Base-by-base conservation (phyloP, 1,284 basidiomycete genomes). In the Mycena citricolor region DNA sequence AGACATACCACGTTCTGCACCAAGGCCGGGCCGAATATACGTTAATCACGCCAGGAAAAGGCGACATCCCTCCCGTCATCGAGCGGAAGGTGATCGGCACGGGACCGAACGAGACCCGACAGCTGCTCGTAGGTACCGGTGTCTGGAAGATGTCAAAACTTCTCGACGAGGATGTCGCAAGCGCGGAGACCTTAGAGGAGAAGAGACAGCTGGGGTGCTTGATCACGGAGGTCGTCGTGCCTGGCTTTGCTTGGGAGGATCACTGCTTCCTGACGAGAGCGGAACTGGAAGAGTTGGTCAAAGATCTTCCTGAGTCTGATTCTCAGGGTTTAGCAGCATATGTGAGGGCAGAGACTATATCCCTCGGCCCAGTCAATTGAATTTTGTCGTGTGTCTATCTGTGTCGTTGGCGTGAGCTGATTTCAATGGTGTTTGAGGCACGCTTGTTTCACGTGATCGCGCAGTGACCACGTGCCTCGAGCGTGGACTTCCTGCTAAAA, bases 1-100 rank as follows among this genome's bases (percentile, higher is more conserved):
- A 76, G 72, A 76, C 70, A 4, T 71, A 73, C 59, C 73, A 76
- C 51, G 64, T 72, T 12, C 66, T 68, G 8, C 73, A 77, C 51
- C 66, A 71, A 42, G 74, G 73, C 2, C 67, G 73, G 8, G 68
- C 68, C 1, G 65, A 69, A 43, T 76, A 77, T 54, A 75, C 71
- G 3, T 62, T 77, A 29, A 70, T 76, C 25, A 50, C 52, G n/a
- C 57, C 61, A 4, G 45, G 55, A 29, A 13, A 17, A 11, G 35
- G 22, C 7, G 8, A 20, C 10, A 14, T 31, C 10, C 46, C 34
- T 13, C 14, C 17, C 22, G 31, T 47, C 5, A n/a, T n/a, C n/a
- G 45, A 47, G 17, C 39, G 31, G 20, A 20, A 20, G 17, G 19
- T 43, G 11, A 19, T 47, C 11, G 46, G 40, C 8, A 7, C 42